Percentiles rank a stretch among this genome's conserved stretches.
These are phyloP conservation scores for Sphenostylis stenocarpa DNA, from an alignment of 306 rosid genomes.

Conservation along the genomic window DNA sequence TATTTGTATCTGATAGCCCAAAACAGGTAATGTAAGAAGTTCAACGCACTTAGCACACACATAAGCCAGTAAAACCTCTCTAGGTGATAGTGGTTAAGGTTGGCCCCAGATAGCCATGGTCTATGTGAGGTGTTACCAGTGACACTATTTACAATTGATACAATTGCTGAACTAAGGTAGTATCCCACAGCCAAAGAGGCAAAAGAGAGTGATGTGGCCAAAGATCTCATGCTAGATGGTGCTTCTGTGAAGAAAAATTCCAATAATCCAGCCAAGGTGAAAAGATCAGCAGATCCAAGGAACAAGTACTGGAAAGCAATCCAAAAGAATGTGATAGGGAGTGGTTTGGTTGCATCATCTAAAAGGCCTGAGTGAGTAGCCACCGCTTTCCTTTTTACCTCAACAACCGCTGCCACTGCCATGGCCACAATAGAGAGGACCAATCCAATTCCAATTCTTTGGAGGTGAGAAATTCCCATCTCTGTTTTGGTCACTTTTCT, in stretches of 20 bases:
- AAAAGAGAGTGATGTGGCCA: slow-evolving; percentile 92
- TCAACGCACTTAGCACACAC: slow-evolving; percentile 83
- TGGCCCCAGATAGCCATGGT: slow-evolving; percentile 75
- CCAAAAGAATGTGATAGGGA: slow-evolving; percentile 88
- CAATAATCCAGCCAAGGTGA: slow-evolving; percentile 83
- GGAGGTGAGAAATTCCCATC: slow-evolving; percentile 79
- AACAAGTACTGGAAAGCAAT: slow-evolving; percentile 79
- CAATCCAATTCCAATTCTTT: slow-evolving; percentile 78
- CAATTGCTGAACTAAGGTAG: slow-evolving; percentile 74
- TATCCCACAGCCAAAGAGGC: slow-evolving; percentile 87
- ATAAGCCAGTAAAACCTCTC: slow-evolving; percentile 94
- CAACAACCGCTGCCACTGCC: slow-evolving; percentile 89
- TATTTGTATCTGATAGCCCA: slow-evolving; percentile 79
- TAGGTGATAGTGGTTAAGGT: slow-evolving; percentile 67
- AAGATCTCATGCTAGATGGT: slow-evolving; percentile 77
- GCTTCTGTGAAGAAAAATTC: slow-evolving; percentile 98
- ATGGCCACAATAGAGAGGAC: slow-evolving; percentile 73
- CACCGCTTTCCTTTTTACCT: slow-evolving; percentile 69
- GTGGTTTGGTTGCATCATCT: slow-evolving; percentile 46
- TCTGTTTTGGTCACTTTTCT: slow-evolving; percentile 70
- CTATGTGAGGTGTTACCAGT: slow-evolving; percentile 51
- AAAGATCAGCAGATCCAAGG: slow-evolving; percentile 95
- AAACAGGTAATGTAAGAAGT: slow-evolving; percentile 80
- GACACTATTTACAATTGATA: slow-evolving; percentile 65
- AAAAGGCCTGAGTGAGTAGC: slow-evolving; percentile 46